phyloP scores from a whole-genome alignment of 257 asterid genomes.

The Vinca minor region DNA sequence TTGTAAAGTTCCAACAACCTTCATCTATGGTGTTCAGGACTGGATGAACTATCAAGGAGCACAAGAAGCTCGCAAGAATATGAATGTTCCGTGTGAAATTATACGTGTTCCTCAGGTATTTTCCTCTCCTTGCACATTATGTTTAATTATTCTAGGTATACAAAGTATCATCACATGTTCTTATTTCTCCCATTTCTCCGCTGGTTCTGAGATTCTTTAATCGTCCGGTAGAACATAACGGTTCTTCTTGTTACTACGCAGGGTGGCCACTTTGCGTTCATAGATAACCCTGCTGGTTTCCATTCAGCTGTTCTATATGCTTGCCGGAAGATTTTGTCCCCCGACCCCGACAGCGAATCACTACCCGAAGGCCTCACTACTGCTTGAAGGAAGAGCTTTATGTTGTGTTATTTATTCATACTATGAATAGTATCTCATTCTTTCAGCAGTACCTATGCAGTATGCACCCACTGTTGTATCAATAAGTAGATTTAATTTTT shows the following conservation, averaged over 20 bases:
- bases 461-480: not conserved
- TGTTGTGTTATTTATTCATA: not conserved
- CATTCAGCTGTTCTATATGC: conserved; percentile 71
- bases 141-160: not conserved
- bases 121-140: conserved; percentile 11
- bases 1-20: conserved; percentile 81
- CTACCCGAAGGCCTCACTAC: conserved; percentile 54
- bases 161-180: not conserved
- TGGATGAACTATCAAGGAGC: conserved; percentile 85
- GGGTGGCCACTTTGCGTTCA: conserved; percentile 74
- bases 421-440: not conserved
- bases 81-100: conserved; percentile 75
- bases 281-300: conserved; percentile 55
- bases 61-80: conserved; percentile 52
- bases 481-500: no score
- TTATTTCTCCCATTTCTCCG: no score
- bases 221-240: no score
- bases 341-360: conserved; percentile 21
- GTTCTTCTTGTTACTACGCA: conserved; percentile 16
- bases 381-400: conserved; percentile 23
- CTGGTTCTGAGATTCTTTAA: no score
- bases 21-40: conserved; percentile 71
- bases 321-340: conserved; percentile 45
- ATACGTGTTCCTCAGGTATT: conserved; percentile 67
- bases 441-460: not conserved